A percentile compares a stretch with the other conserved stretches of the same genome.
phyloP scores from a whole-genome alignment of 345 rosid species.

The Iberis pinnata region DNA sequence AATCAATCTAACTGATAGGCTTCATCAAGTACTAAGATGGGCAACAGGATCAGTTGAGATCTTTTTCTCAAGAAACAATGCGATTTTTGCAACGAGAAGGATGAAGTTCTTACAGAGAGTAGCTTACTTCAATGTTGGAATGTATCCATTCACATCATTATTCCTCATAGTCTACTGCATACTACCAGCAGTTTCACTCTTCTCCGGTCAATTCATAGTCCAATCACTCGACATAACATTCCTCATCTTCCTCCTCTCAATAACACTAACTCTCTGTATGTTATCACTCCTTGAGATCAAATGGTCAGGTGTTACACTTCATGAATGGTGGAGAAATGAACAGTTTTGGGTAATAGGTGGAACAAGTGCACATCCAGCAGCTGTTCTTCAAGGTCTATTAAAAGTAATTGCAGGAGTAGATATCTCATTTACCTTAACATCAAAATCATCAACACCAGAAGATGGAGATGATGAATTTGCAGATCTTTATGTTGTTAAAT shows the following conservation, averaged over 20 bases:
- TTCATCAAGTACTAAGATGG: constrained; percentile 84
- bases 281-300: constrained; percentile 63
- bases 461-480: constrained; percentile 65
- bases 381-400: constrained; percentile 61
- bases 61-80: constrained; percentile 70
- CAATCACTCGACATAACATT: constrained; percentile 49
- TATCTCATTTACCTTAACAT: constrained; percentile 64
- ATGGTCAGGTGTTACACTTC: constrained; percentile 72
- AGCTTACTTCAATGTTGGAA: constrained; percentile 67
- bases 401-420: constrained; percentile 75
- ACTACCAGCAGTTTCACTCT: constrained; percentile 61
- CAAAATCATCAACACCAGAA: constrained; percentile 55
- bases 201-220: constrained; percentile 70
- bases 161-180: constrained; percentile 69
- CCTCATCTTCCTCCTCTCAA: constrained; percentile 46
- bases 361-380: constrained; percentile 79
- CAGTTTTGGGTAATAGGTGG: constrained; percentile 86
- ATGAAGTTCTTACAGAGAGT: constrained; percentile 69
- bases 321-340: constrained; percentile 87
- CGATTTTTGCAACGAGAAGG: constrained; percentile 46
- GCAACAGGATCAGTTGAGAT: constrained; percentile 83
- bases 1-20: constrained; percentile 62
- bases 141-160: constrained; percentile 75
- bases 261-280: constrained; percentile 53
- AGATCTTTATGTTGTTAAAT: constrained; percentile 51